Percentiles rank a stretch among this genome's conserved stretches.
phyloP scores from a whole-genome alignment of 2,329 filamentous ascomycete genomes.

The Pseudopithomyces maydicus region DNA sequence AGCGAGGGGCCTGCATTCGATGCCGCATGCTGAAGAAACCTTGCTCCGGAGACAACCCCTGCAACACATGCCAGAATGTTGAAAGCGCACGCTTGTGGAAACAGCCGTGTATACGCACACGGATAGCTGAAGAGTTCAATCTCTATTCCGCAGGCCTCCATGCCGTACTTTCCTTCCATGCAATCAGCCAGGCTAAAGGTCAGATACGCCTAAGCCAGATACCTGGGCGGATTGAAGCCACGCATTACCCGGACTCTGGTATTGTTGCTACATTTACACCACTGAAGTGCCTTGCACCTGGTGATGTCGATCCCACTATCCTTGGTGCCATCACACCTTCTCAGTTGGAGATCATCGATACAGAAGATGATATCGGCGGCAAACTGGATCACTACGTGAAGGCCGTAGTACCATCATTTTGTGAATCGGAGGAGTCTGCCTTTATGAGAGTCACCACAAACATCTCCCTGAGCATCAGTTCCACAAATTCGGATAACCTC shows the following conservation, averaged over 20 bases:
- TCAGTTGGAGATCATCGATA: constrained; percentile 55
- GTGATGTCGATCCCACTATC: constrained; percentile 45
- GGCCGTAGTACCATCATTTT: constrained; percentile 52
- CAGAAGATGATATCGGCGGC: constrained; percentile 56
- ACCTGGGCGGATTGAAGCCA: constrained; percentile 59
- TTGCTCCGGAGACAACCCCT: constrained; percentile 65
- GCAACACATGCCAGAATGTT: constrained; percentile 63
- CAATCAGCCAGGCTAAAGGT: constrained; percentile 54
- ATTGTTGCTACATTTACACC: constrained; percentile 55
- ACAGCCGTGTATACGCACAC: constrained; percentile 62
- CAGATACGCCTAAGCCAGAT: constrained; percentile 55
- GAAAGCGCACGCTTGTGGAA: constrained; percentile 67
- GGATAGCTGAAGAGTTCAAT: constrained; percentile 63
- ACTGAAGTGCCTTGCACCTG: constrained; percentile 43
- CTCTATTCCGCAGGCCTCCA: constrained; percentile 62
- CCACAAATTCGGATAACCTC: constrained; percentile 49
- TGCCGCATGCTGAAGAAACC: constrained; percentile 70
- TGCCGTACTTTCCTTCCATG: constrained; percentile 57
- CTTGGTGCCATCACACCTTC: constrained; percentile 28
- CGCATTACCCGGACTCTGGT: constrained; percentile 53
- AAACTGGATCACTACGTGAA: constrained; percentile 62
- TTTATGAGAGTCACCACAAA: constrained; percentile 58
- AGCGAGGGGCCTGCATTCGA: constrained; percentile 65
- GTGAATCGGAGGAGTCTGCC: constrained; percentile 55
- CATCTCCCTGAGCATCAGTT: constrained; percentile 36